Evolutionary conservation across 2,329 filamentous ascomycete species (phyloP).

Genomic region (Epichloe glyceriae): DNA sequence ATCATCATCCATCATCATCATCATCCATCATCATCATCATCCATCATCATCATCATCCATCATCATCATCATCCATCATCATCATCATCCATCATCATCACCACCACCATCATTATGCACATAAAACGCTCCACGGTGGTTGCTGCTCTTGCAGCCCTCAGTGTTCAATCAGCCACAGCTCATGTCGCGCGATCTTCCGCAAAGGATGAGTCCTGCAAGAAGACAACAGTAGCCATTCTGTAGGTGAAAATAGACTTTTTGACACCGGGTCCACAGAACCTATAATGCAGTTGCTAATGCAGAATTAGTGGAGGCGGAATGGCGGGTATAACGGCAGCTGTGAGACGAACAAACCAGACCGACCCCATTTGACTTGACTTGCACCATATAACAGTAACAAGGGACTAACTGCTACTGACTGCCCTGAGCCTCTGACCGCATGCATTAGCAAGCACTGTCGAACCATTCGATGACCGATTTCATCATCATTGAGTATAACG

Average conservation of each 20-base stretch:
- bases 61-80: neutral
- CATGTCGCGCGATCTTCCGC: constrained; percentile 3
- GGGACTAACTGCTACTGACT: neutral
- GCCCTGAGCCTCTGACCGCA: neutral
- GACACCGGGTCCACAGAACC: neutral
- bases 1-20: neutral
- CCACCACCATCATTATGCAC: neutral
- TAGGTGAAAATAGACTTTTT: constrained; percentile 5
- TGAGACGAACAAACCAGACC: constrained; percentile 3
- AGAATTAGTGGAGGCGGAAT: constrained; percentile 38
- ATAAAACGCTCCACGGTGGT: neutral
- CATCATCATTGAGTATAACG: constrained; percentile 50
- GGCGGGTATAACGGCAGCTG: constrained; percentile 48
- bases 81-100: too few species aligned
- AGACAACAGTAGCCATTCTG: constrained; percentile 20
- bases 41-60: too few species aligned
- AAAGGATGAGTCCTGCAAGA: constrained; percentile 11
- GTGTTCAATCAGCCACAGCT: constrained; percentile 2
- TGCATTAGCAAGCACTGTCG: constrained; percentile 36
- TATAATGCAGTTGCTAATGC: neutral
- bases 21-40: neutral
- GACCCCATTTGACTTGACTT: too few species aligned
- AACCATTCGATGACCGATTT: constrained; percentile 52
- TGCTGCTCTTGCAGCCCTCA: constrained; percentile 2
- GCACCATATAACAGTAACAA: neutral